Percentiles rank a stretch among this genome's conserved stretches.
Evolutionary conservation across 371 early-diverging fungal genomes (phyloP).

Genomic region (Quaeritorhiza haematococci): DNA sequence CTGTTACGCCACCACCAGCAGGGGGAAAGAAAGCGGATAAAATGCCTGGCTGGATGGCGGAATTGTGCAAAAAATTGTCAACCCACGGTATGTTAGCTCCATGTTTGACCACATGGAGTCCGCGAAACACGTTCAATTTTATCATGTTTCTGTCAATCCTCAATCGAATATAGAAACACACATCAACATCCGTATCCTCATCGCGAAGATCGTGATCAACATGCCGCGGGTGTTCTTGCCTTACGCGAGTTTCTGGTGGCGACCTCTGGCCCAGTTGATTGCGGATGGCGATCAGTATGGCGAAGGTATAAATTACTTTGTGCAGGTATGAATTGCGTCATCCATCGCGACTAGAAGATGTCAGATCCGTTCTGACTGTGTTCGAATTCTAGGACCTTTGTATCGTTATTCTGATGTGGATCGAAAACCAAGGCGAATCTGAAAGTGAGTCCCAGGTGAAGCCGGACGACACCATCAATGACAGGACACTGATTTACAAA

Average conservation of each 20-base stretch:
- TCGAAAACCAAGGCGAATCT: slow-evolving; percentile 30
- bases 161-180: slow-evolving; percentile 43
- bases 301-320: slow-evolving; percentile 63
- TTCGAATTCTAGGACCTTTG: slow-evolving; percentile 50
- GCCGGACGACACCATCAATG: no score
- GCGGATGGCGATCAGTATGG: slow-evolving; percentile 49
- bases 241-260: slow-evolving; percentile 56
- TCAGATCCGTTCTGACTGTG: no score
- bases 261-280: slow-evolving; percentile 51
- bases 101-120: neutral
- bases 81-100: neutral
- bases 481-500: slow-evolving; percentile 4
- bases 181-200: slow-evolving; percentile 47
- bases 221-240: slow-evolving; percentile 54
- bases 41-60: slow-evolving; percentile 69
- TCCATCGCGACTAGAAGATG: no score
- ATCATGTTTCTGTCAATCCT: neutral
- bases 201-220: slow-evolving; percentile 59
- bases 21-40: slow-evolving; percentile 1
- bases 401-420: slow-evolving; percentile 56
- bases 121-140: neutral
- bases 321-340: slow-evolving; percentile 56
- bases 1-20: slow-evolving; percentile 25
- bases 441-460: no score
- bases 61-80: slow-evolving; percentile 20